Evolutionary conservation across 495 filamentous ascomycete genomes (phyloP).

Genomic region (Cercophora scortea): DNA sequence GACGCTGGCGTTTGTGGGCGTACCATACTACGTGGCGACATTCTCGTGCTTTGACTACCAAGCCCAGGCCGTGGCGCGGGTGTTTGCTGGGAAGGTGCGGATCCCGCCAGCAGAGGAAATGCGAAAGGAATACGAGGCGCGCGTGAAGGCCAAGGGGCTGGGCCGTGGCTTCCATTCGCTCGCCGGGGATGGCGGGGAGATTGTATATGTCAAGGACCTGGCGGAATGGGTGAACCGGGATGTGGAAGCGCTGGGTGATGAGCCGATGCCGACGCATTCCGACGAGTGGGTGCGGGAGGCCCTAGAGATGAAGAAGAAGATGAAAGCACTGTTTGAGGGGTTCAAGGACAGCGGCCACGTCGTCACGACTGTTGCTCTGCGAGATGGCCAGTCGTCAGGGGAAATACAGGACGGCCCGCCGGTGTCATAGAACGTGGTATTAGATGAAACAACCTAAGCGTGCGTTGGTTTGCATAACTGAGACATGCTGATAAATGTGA

Average conservation of each 20-base stretch:
- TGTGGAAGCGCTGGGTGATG: constrained; percentile 18
- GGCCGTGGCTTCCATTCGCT: constrained; percentile 50
- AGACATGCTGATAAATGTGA: too few relatives aligned
- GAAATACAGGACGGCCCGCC: too few relatives aligned
- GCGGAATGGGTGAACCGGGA: constrained; percentile 46
- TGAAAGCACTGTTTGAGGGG: constrained; percentile 1
- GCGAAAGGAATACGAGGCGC: constrained; percentile 43
- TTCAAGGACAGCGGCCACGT: too few relatives aligned
- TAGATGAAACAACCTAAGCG: too few relatives aligned
- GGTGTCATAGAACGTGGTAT: too few relatives aligned
- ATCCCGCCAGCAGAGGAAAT: constrained; percentile 43
- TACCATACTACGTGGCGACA: constrained; percentile 52
- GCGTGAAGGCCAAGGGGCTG: constrained; percentile 34
- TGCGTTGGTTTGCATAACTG: too few relatives aligned
- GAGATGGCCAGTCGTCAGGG: too few relatives aligned
- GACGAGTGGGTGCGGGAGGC: constrained; percentile 28
- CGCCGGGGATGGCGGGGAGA: constrained; percentile 34
- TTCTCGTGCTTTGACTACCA: constrained; percentile 63
- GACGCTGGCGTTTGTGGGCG: constrained; percentile 52
- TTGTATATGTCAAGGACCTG: constrained; percentile 47
- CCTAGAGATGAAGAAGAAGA: constrained; percentile 9
- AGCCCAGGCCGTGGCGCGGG: constrained; percentile 49
- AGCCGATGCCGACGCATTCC: constrained; percentile 37
- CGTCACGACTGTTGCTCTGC: too few relatives aligned
- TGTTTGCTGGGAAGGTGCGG: constrained; percentile 43